Evolutionary conservation across 441 rosid species (phyloP).

Genomic region (Syzygium syzygioides): DNA sequence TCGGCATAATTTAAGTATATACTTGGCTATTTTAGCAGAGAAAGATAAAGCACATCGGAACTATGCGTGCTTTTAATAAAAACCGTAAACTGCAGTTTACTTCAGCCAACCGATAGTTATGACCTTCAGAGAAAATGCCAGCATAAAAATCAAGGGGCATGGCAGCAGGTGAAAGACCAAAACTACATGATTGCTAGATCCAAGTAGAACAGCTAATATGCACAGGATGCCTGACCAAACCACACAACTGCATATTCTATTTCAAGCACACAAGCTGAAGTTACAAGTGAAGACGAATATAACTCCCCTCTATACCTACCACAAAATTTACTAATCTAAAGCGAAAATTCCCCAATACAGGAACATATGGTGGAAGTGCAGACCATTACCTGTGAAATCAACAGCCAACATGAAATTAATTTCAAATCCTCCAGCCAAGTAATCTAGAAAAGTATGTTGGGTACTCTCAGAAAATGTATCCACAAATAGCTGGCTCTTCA

Average conservation of each 20-base stretch:
- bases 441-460: conserved; percentile 77
- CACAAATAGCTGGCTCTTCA: conserved; percentile 71
- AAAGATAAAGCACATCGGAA: background rate
- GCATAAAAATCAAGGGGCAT: background rate
- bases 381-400: conserved; percentile 80
- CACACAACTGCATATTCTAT: background rate
- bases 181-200: background rate
- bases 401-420: conserved; percentile 93
- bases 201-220: background rate
- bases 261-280: background rate
- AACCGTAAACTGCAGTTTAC: background rate
- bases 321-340: background rate
- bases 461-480: conserved; percentile 62
- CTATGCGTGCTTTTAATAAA: background rate
- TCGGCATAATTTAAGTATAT: background rate
- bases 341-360: background rate
- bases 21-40: background rate
- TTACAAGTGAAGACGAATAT: background rate
- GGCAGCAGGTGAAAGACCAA: background rate
- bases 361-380: background rate
- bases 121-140: background rate
- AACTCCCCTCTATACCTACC: background rate
- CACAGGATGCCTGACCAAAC: background rate
- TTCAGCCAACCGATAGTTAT: background rate
- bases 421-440: conserved; percentile 76